A percentile compares a stretch with the other conserved stretches of the same genome.
Evolutionary conservation across 495 filamentous ascomycete genomes (phyloP).

Genomic region (Neurospora sp.): DNA sequence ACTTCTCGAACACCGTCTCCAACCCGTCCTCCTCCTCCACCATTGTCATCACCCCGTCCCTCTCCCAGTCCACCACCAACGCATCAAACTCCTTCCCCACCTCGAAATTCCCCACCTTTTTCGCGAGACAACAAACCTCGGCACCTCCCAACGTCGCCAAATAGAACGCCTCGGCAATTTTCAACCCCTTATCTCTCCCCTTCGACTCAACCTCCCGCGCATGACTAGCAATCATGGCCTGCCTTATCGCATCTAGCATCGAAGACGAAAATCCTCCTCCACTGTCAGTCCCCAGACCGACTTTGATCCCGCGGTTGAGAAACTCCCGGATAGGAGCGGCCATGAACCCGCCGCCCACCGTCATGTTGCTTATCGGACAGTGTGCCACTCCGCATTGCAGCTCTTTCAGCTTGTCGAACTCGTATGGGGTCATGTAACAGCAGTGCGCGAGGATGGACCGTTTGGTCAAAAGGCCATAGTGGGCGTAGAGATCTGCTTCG

Average conservation of each 20-base stretch:
- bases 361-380: slow-evolving; percentile 55
- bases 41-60: slow-evolving; percentile 40
- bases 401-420: slow-evolving; percentile 36
- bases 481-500: slow-evolving; percentile 47
- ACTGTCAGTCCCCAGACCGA: slow-evolving; percentile 57
- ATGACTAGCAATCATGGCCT: slow-evolving; percentile 51
- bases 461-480: slow-evolving; percentile 41
- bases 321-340: slow-evolving; percentile 50
- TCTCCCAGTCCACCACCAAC: slow-evolving; percentile 37
- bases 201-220: slow-evolving; percentile 39
- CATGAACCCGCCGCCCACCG: slow-evolving; percentile 50
- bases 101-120: slow-evolving; percentile 47
- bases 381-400: slow-evolving; percentile 50
- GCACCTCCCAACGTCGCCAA: slow-evolving; percentile 56
- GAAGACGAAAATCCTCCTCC: slow-evolving; percentile 54
- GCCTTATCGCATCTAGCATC: slow-evolving; percentile 49
- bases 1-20: slow-evolving; percentile 49
- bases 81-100: slow-evolving; percentile 59
- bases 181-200: slow-evolving; percentile 39
- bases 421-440: slow-evolving; percentile 45
- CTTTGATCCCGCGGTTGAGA: slow-evolving; percentile 47
- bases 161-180: slow-evolving; percentile 46
- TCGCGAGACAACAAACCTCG: slow-evolving; percentile 45
- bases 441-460: slow-evolving; percentile 57
- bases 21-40: slow-evolving; percentile 42